Percentiles rank a stretch among this genome's conserved stretches.
Evolutionary conservation across 257 asterid genomes (phyloP).

Genomic region (Nicotiana noctiflora): DNA sequence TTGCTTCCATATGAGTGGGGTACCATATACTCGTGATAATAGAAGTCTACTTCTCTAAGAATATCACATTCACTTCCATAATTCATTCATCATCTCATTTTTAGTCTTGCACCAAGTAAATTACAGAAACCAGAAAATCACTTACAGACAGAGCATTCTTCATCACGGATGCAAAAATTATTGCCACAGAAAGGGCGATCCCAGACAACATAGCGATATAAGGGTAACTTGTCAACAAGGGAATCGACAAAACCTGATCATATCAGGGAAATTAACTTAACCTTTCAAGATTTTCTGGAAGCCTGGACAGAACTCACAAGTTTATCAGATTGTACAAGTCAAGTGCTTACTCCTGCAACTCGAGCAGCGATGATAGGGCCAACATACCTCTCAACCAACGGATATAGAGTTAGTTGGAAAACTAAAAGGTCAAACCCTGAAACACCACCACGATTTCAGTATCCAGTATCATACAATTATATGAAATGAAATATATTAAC

Average conservation of each 20-base stretch:
- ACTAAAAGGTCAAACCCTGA: conserved; percentile 68
- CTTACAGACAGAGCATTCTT: conserved; percentile 73
- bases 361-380: conserved; percentile 65
- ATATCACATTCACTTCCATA: background rate
- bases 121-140: background rate
- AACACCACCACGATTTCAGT: background rate
- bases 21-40: background rate
- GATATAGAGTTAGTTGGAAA: conserved; percentile 64
- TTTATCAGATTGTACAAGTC: background rate
- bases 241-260: conserved; percentile 53
- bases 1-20: background rate
- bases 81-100: background rate
- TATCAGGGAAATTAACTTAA: background rate
- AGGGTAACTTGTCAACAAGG: conserved; percentile 60
- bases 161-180: conserved; percentile 60
- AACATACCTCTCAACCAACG: conserved; percentile 42
- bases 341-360: conserved; percentile 53
- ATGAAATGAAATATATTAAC: background rate
- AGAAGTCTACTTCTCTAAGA: background rate
- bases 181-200: conserved; percentile 31
- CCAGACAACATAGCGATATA: conserved; percentile 64
- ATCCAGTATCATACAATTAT: background rate
- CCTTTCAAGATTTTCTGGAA: background rate
- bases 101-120: background rate
- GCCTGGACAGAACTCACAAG: background rate